Base-by-base conservation (phyloP, 116 monocot species). In the Zostera marina region DNA sequence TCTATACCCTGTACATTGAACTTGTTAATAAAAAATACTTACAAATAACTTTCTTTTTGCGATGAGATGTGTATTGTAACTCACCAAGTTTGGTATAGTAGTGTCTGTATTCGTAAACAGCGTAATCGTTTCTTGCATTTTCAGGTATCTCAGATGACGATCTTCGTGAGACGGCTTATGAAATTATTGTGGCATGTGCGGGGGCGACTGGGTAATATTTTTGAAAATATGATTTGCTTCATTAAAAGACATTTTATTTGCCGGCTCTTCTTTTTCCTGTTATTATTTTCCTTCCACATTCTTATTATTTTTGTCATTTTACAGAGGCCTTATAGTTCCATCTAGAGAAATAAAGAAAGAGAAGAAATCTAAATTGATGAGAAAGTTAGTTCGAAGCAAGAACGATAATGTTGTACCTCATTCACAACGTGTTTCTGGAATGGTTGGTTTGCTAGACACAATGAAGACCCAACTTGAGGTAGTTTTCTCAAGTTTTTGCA, bases 271-370 rank as follows among this genome's bases (percentile, higher is more conserved):
- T 32, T 25, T 13, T 32, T 25, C 55, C 8, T 2, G 22, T 22
- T 26, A 26, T 22, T 55, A 32, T 32, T 32, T 32, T 32, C 32
- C n/a, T 26, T 5, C 19, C 5, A 7, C 55, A 0, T 32, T 21
- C 41, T 42, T 41, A 47, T 24, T 63, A 41, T 42, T 10, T 21
- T 53, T 52, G 6, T n/a, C 44, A 41, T 42, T 63, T 0, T 49
- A 16, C 72, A 94, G 94, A 63, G 88, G 94, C 41, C 79, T 94
- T 43, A 94, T 94, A 73, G 88, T 94, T 52, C 88, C 94, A 68
- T 64, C 71, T 54, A 84, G 85, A 64, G 94, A 94, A 64, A 94
- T 85, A 73, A 94, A 94, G 77, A 94, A 94, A 78, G 94, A 94
- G 62, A 94, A 76, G 70, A 88, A 59, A 52, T 82, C 81, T 54